Evolutionary conservation across 2,329 filamentous ascomycete species (phyloP).

Genomic region (Proliferodiscus dingleyae): DNA sequence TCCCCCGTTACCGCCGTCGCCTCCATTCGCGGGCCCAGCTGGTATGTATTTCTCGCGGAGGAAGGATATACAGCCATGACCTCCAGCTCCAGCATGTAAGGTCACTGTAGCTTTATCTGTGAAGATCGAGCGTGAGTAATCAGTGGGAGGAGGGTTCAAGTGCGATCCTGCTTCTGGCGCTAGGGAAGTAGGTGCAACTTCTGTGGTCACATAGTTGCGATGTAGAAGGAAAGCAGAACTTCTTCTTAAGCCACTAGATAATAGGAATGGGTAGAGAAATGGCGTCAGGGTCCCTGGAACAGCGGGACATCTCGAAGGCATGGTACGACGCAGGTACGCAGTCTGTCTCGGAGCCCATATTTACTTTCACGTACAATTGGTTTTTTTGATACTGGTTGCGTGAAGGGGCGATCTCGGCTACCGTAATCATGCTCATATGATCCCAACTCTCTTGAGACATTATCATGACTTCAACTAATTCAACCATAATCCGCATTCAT

Average conservation of each 20-base stretch:
- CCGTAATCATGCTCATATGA: too few species aligned
- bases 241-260: constrained; percentile 12
- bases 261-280: constrained; percentile 31
- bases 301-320: constrained; percentile 29
- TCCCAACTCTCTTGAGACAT: too few species aligned
- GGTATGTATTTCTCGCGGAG: constrained; percentile 84
- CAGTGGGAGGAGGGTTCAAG: constrained; percentile 76
- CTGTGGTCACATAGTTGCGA: constrained; percentile 19
- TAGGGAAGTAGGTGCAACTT: constrained; percentile 7
- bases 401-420: not conserved
- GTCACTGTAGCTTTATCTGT: constrained; percentile 78
- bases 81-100: constrained; percentile 74
- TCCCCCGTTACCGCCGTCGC: constrained; percentile 87
- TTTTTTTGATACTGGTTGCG: constrained; percentile 6
- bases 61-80: constrained; percentile 92
- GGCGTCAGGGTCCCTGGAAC: constrained; percentile 29
- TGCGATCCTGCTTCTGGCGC: constrained; percentile 40
- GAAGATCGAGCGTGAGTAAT: constrained; percentile 79
- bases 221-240: constrained; percentile 10
- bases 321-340: constrained; percentile 10
- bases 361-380: not conserved
- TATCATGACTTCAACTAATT: too few species aligned
- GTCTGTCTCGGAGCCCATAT: not conserved
- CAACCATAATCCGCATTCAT: too few species aligned
- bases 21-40: constrained; percentile 88